Percentiles rank a stretch among this genome's conserved stretches.
phyloP scores from a whole-genome alignment of 2,329 filamentous ascomycete genomes.

The Emmonsiellopsis sp. region DNA sequence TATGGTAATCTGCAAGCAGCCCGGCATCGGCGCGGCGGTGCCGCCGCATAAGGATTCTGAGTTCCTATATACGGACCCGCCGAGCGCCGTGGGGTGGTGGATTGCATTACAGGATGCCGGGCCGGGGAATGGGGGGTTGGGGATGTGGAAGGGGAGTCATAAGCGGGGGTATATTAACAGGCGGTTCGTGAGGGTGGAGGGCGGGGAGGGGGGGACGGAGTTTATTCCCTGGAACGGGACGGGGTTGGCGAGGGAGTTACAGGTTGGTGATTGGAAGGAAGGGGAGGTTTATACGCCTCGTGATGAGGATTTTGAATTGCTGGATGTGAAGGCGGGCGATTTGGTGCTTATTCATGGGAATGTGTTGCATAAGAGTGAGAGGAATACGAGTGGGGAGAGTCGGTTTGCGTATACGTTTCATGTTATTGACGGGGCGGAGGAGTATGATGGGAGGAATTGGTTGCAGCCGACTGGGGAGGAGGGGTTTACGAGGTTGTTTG shows the following conservation, averaged over 20 bases:
- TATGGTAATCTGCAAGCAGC: constrained; percentile 98
- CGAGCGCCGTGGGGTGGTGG: constrained; percentile 91
- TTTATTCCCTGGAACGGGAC: constrained; percentile 62
- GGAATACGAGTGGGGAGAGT: constrained; percentile 75
- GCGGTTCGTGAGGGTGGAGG: constrained; percentile 60
- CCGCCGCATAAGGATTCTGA: constrained; percentile 87
- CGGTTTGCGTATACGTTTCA: constrained; percentile 97
- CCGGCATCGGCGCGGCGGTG: constrained; percentile 86
- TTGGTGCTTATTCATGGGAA: constrained; percentile 94
- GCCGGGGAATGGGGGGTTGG: constrained; percentile 75
- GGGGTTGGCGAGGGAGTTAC: constrained; percentile 51
- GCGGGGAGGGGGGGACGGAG: constrained; percentile 46
- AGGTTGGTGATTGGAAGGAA: constrained; percentile 23
- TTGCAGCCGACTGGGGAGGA: constrained; percentile 71
- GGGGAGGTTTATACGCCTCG: constrained; percentile 46
- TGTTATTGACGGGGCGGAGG: constrained; percentile 73
- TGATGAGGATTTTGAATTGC: constrained; percentile 60
- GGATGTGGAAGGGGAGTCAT: constrained; percentile 77
- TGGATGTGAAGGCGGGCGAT: constrained; percentile 83
- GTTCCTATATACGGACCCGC: constrained; percentile 83
- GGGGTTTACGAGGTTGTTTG: constrained; percentile 65
- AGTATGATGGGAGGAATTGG: constrained; percentile 87
- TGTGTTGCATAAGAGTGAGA: constrained; percentile 90
- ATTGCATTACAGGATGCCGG: constrained; percentile 92
- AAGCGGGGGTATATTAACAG: constrained; percentile 59